phyloP scores from a whole-genome alignment of 257 asterid genomes.

The Phtheirospermum japonicum region DNA sequence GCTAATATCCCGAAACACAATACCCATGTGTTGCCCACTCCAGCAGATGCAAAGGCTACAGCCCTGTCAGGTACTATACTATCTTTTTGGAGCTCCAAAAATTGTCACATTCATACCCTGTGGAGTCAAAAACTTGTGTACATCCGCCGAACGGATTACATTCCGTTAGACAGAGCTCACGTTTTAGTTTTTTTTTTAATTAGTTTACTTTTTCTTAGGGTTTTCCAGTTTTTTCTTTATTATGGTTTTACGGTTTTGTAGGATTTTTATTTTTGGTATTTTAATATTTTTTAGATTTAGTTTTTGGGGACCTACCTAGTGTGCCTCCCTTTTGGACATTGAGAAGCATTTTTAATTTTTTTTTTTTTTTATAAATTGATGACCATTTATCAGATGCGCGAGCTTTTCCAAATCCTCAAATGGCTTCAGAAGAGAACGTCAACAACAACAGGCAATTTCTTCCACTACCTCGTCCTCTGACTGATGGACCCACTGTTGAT shows the following conservation, averaged over 20 bases:
- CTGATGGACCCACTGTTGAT: constrained; percentile 56
- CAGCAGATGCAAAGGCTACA: constrained; percentile 68
- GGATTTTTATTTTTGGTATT: too few species aligned
- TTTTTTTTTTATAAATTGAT: constrained; percentile 18
- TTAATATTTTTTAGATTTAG: too few species aligned
- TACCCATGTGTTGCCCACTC: constrained; percentile 86
- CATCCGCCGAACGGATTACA: too few species aligned
- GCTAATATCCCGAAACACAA: constrained; percentile 48
- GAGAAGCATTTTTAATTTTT: constrained; percentile 48
- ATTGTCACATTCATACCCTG: neutral
- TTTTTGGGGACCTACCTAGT: constrained; percentile 38
- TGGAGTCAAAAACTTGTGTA: too few species aligned
- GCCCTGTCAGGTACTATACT: constrained; percentile 34
- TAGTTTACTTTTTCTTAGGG: constrained; percentile 3
- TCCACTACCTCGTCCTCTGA: constrained; percentile 71
- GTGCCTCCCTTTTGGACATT: constrained; percentile 75
- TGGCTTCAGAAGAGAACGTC: constrained; percentile 43
- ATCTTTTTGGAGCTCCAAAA: constrained; percentile 45
- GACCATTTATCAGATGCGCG: constrained; percentile 38
- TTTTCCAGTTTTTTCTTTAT: too few species aligned
- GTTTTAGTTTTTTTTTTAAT: too few species aligned
- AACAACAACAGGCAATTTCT: constrained; percentile 48
- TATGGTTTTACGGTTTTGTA: too few species aligned
- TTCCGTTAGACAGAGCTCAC: too few species aligned
- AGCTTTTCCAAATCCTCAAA: constrained; percentile 40